These are phyloP conservation scores for Phytophthora meadii DNA, from an alignment of 352 stramenopile genomes.

Conservation along the genomic window DNA sequence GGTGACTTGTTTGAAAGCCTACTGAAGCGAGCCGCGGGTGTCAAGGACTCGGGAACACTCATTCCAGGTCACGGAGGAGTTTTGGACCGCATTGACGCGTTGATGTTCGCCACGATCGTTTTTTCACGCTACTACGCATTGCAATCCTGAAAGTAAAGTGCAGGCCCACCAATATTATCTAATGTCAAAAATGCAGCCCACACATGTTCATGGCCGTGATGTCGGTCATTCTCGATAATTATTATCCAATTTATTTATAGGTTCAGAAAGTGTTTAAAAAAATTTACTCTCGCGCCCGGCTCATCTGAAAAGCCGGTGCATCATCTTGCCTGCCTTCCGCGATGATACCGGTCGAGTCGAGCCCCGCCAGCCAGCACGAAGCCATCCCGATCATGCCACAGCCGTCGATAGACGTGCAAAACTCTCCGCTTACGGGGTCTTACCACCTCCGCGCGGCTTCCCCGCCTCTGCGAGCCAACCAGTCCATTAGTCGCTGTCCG, in stretches of 20 bases:
- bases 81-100: slow-evolving; percentile 95
- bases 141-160: slow-evolving; percentile 20
- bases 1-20: slow-evolving; percentile 96
- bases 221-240: no score
- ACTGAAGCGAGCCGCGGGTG: slow-evolving; percentile 93
- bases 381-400: slow-evolving; percentile 27
- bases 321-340: not conserved
- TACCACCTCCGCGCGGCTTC: slow-evolving; percentile 13
- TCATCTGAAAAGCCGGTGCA: not conserved
- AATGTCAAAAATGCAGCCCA: no score
- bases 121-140: slow-evolving; percentile 61
- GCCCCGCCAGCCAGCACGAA: slow-evolving; percentile 12
- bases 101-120: slow-evolving; percentile 88
- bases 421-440: slow-evolving; percentile 25
- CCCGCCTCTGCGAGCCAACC: slow-evolving; percentile 5
- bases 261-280: no score
- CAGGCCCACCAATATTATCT: not conserved
- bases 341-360: not conserved
- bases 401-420: slow-evolving; percentile 20
- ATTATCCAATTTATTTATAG: no score
- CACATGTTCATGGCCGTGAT: no score
- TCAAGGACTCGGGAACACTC: slow-evolving; percentile 95
- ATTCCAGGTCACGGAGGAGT: slow-evolving; percentile 95
- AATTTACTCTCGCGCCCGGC: no score
- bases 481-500: slow-evolving; percentile 8